Evolutionary conservation across 192 early-diverging fungal species (phyloP), one percentile per base, ranked within the genome.

Genomic region (Chytriomyces confervae): DNA sequence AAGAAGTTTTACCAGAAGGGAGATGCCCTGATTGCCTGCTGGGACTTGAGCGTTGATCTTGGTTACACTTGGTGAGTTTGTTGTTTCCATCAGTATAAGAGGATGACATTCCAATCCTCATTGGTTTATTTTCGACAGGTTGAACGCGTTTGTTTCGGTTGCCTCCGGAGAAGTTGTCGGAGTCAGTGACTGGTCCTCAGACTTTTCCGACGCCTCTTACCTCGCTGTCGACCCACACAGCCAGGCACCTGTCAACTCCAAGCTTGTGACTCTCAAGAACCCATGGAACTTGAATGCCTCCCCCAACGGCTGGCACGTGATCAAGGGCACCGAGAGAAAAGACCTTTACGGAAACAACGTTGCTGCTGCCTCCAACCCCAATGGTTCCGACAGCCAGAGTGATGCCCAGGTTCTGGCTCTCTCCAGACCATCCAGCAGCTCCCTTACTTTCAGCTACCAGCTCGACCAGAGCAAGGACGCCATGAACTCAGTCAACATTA

Each of bases 231-330:
- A 13, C 16, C 29, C 27, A 47, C 29, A 29, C 24, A 29, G 10
- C 47, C 29, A 69, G 5, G 68, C 27, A 20, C 11, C 24, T 5
- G 45, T 5, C 47, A 46, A 69, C 20, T 57, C 53, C 53, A 57
- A 57, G 20, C 53, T 36, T 36, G 20, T 57, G 53, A 57, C 16
- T 57, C 75, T 66, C 79, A 43, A 70, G 7, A 77, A 86, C 72
- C 83, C 83, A 13, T 44, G n/a, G 43, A 50, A 77, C 73, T 20
- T 73, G 13, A 75, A 57, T 47, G 81, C 83, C n/a, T 81, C 79
- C 57, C 85, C 85, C 5, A 64, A 68, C 7, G 85, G 85, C 62
- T 86, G 85, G 85, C 84, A 85, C 77, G 51, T 65, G 43, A 11
- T 65, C n/a, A 65, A 65, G 27, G 29, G 27, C 27, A n/a, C 53